Base-by-base conservation (phyloP, 1,284 basidiomycete species). In the Ganoderma leucocontextum region DNA sequence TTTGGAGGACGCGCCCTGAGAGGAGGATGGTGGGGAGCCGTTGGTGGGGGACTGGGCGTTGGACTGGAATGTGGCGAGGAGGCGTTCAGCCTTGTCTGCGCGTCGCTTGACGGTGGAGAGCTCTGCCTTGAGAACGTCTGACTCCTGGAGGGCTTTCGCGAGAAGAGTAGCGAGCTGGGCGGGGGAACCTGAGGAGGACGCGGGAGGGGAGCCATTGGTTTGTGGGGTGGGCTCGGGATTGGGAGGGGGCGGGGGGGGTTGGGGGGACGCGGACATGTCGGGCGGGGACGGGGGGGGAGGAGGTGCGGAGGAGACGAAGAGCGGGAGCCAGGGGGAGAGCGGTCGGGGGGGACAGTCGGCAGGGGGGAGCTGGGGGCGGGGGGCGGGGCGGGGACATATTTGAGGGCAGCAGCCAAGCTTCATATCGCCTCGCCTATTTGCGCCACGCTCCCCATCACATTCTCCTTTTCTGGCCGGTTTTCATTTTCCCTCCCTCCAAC, bases 141-240 rank as follows among this genome's bases (percentile, higher is more conserved):
- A 75, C 62, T 91, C 87, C 69, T 79, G 80, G 71, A 86, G 86
- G 62, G 84, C 81, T 36, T 83, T 80, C 7, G 85, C 76, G 75
- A 91, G 87, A 49, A 91, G 82, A 6, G 80, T 74, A 17, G 89
- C 88, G 73, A 91, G 87, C 68, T 86, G 83, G 1, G 87, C 79
- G 70, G 85, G 82, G 41, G 82, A 79, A 38, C 58, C n/a, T n/a
- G 75, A 74, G 63, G 72, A 41, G 49, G 72, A 68, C 41, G 67
- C 64, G 63, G 69, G 65, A 41, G 72, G 61, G 25, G 63, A 63
- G 66, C 66, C 66, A 17, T 70, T 67, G 49, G 66, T 55, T 22
- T 62, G 70, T 19, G 71, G 15, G 19, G 47, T 55, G 42, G 68
- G 62, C 59, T 72, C 68, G 53, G 70, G 29, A 64, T 60, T 63